Base-by-base conservation (phyloP, 1,284 basidiomycete species). In the Ceratobasidium sp. region DNA sequence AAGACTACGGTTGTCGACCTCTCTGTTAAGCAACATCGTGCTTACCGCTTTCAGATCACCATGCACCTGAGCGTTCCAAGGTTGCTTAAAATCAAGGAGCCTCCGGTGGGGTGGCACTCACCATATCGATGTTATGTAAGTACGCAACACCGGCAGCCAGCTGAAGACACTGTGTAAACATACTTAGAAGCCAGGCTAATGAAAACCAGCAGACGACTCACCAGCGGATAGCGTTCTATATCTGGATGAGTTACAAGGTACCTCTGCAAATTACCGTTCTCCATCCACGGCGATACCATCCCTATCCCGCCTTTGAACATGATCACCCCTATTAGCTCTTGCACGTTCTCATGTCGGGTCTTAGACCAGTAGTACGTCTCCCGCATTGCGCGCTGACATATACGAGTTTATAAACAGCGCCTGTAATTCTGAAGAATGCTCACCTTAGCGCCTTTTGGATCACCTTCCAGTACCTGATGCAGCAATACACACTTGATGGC, bases 201-300 rank as follows among this genome's bases (percentile, higher is more conserved):
- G n/a, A n/a, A n/a, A n/a, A n/a, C n/a, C n/a, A n/a, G n/a, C n/a
- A n/a, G n/a, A 14, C 7, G 31, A 41, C 54, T 27, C n/a, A 69
- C 51, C n/a, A 54, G 48, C 14, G 33, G 15, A 17, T 33, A 53
- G 24, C 64, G 64, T 19, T 66, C 50, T 1, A 31, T 41, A 6
- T 41, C 33, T 5, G 48, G 64, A 33, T 65, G 5, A n/a, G 29
- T 53, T 8, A 7, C n/a, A n/a, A 66, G 17, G 27, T 66, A 66
- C 5, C 17, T 19, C 2, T n/a, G 29, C 1, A 57, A 41, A 41
- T 57, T 57, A 4, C 66, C 66, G 41, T 57, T 44, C 2, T 57
- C 41, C 66, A 69, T 69, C 66, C 66, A 69, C 19, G n/a, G 36
- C 3, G 66, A 54, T 7, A 69, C 51, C 66, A 69, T 69, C 8